Evolutionary conservation across 1,139 yeast genomes (phyloP).

Genomic region (Hyphopichia khmerensis): DNA sequence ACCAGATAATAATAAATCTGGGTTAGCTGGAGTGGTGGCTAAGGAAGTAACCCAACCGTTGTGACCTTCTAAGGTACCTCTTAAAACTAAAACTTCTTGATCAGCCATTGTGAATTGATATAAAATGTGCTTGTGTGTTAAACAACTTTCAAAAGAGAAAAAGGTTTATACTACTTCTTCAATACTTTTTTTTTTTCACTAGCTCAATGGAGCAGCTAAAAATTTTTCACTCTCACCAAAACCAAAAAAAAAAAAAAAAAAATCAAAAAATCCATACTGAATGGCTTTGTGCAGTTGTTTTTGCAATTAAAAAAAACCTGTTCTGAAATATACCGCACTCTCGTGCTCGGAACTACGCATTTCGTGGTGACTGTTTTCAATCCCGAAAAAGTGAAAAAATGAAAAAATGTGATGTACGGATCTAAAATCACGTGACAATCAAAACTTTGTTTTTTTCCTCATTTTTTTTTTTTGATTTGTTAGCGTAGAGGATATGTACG

Average conservation of each 20-base stretch:
- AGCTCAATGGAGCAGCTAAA: conserved; percentile 5
- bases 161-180: no score
- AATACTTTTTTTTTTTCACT: conserved; percentile 1
- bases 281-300: not conserved
- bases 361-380: conserved; percentile 33
- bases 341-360: conserved; percentile 38
- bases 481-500: no score
- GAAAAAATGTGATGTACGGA: conserved; percentile 3
- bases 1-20: conserved; percentile 96
- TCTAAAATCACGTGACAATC: not conserved
- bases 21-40: conserved; percentile 98
- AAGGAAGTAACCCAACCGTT: conserved; percentile 94
- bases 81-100: conserved; percentile 96
- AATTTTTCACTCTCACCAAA: conserved; percentile 8
- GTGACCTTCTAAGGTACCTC: conserved; percentile 97
- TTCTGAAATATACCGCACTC: conserved; percentile 22
- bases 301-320: conserved; percentile 5
- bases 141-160: conserved; percentile 4
- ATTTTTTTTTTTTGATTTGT: no score
- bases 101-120: conserved; percentile 49
- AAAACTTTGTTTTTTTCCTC: not conserved
- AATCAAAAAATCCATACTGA: not conserved
- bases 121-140: conserved; percentile 1
- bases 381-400: no score
- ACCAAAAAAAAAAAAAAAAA: no score